Evolutionary conservation across 768 basidiomycete species (phyloP), one percentile per base, ranked within the genome.

Genomic region (Infundibulicybe gibba): DNA sequence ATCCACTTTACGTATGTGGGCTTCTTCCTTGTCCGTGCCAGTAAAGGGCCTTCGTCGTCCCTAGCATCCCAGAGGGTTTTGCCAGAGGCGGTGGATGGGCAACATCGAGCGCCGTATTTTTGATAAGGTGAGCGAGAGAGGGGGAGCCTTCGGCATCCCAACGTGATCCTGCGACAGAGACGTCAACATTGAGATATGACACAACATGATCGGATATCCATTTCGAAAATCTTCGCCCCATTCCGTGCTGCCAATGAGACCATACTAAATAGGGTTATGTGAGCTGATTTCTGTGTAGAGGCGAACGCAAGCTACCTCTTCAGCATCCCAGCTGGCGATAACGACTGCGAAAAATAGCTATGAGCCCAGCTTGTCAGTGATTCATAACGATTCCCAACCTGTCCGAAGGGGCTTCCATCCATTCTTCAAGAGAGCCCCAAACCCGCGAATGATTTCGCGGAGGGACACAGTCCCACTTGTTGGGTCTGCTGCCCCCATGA

Each of bases 221-320:
- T 13, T 79, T 74, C 0, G 81, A 60, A 95, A 97, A 60, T 97
- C 95, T 62, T 97, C 95, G 2, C 84, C 92, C 79, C 87, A 95
- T 65, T 97, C 95, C 3, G 90, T 94, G 57, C 85, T 88, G 20
- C 94, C 94, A 32, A 90, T 61, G 35, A 92, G 74, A 19, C 88
- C 89, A 41, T 74, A 74, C 73, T 77, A 43, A n/a, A 32, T 34
- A 20, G 32, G 8, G 25, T 25, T 25, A 25, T 25, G 38, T 12
- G 34, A 12, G 30, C 59, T 37, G 53, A 43, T 43, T 32, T 39
- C 20, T 35, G 25, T n/a, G 19, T 38, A 13, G 20, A 40, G 5
- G n/a, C n/a, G 13, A 45, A 25, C 20, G 10, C 43, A 3, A 48
- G 37, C n/a, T 33, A 77, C 72, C 69, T 85, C 84, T 59, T 88